A percentile compares a stretch with the other conserved stretches of the same genome.
Conservation (phyloP, 139 green algal species). For the Chlamydomonas sphaeroides region DNA sequence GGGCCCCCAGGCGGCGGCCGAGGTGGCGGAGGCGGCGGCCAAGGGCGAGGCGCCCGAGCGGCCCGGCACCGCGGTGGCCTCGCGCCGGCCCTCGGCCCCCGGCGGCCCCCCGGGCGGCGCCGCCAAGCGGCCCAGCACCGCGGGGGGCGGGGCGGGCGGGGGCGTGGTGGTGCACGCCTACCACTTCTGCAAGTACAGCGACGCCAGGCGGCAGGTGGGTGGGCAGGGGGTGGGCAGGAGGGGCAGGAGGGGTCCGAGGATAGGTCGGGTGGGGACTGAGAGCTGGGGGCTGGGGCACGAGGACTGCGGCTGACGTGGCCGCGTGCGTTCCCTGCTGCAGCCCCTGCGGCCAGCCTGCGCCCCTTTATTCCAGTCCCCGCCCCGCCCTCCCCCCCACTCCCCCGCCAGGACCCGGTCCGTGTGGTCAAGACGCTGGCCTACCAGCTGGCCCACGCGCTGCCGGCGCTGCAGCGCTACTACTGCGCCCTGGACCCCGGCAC, state of each 20-base stretch:
- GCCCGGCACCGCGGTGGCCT: not conserved
- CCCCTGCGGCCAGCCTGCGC: no score
- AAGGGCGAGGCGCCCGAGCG: not conserved
- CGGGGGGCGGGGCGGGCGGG: not conserved
- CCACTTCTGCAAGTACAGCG: conserved; percentile 52
- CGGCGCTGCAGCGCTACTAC: conserved; percentile 25
- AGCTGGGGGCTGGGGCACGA: no score
- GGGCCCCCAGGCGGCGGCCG: conserved; percentile 28
- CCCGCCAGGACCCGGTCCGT: conserved; percentile 40
- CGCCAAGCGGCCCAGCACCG: no score
- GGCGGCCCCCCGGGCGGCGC: not conserved
- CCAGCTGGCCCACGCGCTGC: conserved; percentile 38
- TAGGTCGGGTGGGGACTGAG: no score
- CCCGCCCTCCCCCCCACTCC: not conserved
- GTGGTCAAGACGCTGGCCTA: conserved; percentile 51
- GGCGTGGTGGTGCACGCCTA: conserved; percentile 21
- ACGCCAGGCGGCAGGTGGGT: conserved; percentile 30
- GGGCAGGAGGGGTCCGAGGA: no score
- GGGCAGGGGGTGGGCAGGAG: no score
- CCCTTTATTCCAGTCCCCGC: no score
- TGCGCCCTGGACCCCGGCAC: conserved; percentile 31
- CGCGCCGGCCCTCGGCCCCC: not conserved
- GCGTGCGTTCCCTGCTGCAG: no score
- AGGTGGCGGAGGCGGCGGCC: conserved; percentile 22
- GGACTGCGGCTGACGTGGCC: no score